Base-by-base conservation (phyloP, 148 eudicot species). In the Vaccinium darrowii region DNA sequence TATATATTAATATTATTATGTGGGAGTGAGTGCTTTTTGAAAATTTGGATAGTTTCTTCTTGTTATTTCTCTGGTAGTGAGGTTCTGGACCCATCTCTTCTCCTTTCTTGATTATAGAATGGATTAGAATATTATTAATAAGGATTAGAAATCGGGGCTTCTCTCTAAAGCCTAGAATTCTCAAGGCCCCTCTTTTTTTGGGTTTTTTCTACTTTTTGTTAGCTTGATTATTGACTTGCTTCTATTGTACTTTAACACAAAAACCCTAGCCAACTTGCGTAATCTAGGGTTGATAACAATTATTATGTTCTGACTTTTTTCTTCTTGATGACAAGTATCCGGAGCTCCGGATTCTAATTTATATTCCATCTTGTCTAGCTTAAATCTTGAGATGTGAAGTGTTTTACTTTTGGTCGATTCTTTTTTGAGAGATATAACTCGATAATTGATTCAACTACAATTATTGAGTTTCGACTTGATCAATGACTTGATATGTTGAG, bases 11-110 rank as follows among this genome's bases (percentile, higher is more conserved):
- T 53, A 71, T 23, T 85, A 80, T 2, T 71, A 80, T 82, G 71
- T 82, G 58, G 82, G 85, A 77, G 85, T 78, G 78, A 77, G 85
- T 65, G 75, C 67, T 33, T 47, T 86, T 86, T 84, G 79, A 86
- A 65, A 65, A 67, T 69, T 84, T 88, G 73, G 83, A 78, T 78
- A 54, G 56, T 82, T 86, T 84, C 87, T 57, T 33, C 69, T 83
- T 86, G 90, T 84, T 81, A 90, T 84, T 87, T 85, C 89, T 85
- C 78, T 71, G 86, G 57, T 78, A 85, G 88, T 91, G 87, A 75
- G 90, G 86, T 88, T 90, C 86, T 81, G 84, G 83, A 69, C 84
- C 84, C 39, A 80, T 30, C 81, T 83, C 49, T 83, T 81, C 27
- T 65, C 56, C 65, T 12, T 86, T 84, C 14, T 67, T 81, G 47